Evolutionary conservation across 768 basidiomycete species (phyloP).

Genomic region (Lactifluus hygrophoroides): DNA sequence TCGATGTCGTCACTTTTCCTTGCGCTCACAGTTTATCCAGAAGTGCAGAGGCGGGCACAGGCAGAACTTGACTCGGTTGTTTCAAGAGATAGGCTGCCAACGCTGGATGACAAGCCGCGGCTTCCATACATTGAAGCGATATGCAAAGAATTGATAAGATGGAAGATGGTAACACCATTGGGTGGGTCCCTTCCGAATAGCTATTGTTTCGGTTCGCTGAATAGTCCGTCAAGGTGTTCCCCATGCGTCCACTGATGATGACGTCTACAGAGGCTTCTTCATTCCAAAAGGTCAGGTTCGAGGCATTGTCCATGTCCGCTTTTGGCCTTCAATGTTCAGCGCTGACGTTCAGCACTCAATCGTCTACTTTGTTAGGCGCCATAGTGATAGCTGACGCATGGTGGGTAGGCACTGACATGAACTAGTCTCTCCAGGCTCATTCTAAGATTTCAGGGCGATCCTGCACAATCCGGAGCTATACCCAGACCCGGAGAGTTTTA

Average conservation of each 20-base stretch:
- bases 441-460: constrained; percentile 1
- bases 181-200: neutral
- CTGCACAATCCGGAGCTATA: constrained; percentile 1
- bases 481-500: constrained; percentile 6
- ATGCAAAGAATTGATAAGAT: constrained; percentile 4
- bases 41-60: constrained; percentile 9
- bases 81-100: constrained; percentile 4
- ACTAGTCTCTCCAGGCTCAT: neutral
- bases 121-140: constrained; percentile 13
- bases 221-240: neutral
- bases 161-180: neutral
- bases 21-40: neutral
- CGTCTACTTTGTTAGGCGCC: neutral
- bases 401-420: neutral
- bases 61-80: constrained; percentile 12
- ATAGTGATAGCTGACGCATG: neutral
- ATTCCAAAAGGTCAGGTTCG: constrained; percentile 17
- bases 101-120: neutral
- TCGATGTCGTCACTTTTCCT: neutral
- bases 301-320: neutral
- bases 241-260: constrained; percentile 3
- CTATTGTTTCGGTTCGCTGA: neutral
- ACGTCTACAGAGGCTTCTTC: constrained; percentile 6
- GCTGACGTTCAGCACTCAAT: neutral
- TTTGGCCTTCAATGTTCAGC: too few species aligned